Evolutionary conservation across 2,329 filamentous ascomycete species (phyloP).

Genomic region (Colletotrichum tamarilloi): DNA sequence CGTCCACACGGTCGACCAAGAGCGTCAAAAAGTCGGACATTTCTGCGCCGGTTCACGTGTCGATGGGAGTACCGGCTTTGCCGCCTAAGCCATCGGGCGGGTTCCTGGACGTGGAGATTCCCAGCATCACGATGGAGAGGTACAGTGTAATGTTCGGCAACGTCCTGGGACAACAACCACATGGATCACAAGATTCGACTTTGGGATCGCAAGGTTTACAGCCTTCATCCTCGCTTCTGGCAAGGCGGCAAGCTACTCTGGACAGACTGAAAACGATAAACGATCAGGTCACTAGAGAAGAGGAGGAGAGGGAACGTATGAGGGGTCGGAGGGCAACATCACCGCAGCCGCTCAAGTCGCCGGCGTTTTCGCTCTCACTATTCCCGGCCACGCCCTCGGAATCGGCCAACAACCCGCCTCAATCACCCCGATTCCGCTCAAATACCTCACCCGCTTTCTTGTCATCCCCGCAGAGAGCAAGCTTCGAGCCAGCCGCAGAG

Average conservation of each 20-base stretch:
- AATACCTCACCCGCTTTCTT: constrained; percentile 65
- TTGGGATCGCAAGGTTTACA: constrained; percentile 37
- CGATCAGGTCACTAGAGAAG: constrained; percentile 53
- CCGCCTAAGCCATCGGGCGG: constrained; percentile 42
- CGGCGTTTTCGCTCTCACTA: constrained; percentile 48
- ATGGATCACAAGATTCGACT: constrained; percentile 30
- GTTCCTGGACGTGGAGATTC: constrained; percentile 82
- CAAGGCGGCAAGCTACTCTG: constrained; percentile 68
- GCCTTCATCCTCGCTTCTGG: constrained; percentile 57
- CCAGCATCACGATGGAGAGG: constrained; percentile 82
- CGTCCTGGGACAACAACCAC: constrained; percentile 68
- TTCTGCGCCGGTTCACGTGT: constrained; percentile 42
- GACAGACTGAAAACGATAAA: constrained; percentile 67
- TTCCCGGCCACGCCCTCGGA: constrained; percentile 52
- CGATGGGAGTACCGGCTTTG: constrained; percentile 36
- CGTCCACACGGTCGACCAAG: constrained; percentile 35
- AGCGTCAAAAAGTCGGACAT: constrained; percentile 39
- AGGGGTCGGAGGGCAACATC: constrained; percentile 60
- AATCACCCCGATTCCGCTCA: constrained; percentile 58
- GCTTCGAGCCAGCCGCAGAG: constrained; percentile 42
- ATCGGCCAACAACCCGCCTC: constrained; percentile 38
- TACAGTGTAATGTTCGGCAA: constrained; percentile 95
- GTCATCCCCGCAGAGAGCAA: constrained; percentile 53
- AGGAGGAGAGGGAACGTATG: constrained; percentile 44
- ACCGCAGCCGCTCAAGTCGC: constrained; percentile 52